These are phyloP conservation scores for Exidia glandulosa DNA, from an alignment of 768 basidiomycete species.

Conservation along the genomic window DNA sequence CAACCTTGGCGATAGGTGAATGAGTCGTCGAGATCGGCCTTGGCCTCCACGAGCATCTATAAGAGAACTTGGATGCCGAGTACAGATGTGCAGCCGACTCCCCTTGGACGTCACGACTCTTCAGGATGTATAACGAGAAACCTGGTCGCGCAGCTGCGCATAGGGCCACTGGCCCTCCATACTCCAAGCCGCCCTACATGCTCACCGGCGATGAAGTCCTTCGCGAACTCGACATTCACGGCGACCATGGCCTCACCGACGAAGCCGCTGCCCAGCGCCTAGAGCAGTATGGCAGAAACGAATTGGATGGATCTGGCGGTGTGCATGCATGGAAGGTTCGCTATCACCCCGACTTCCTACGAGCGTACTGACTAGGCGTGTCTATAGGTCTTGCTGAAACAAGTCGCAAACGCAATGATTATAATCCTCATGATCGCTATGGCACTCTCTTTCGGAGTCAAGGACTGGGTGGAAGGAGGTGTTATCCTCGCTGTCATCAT, in stretches of 20 bases:
- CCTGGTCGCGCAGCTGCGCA: background rate
- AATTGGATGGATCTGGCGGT: slow-evolving; percentile 19
- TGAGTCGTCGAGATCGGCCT: too few species aligned
- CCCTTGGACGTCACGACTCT: background rate
- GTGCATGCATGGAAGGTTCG: slow-evolving; percentile 7
- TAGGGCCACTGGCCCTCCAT: background rate
- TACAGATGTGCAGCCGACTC: too few species aligned
- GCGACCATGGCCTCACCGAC: slow-evolving; percentile 16
- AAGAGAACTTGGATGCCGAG: too few species aligned
- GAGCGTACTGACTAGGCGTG: background rate
- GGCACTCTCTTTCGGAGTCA: slow-evolving; percentile 43
- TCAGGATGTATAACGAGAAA: background rate
- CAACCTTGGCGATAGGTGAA: too few species aligned
- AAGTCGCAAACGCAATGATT: slow-evolving; percentile 30
- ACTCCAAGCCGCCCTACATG: slow-evolving; percentile 11
- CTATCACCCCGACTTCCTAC: background rate
- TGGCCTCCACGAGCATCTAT: too few species aligned
- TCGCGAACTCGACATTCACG: slow-evolving; percentile 14
- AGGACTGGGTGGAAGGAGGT: slow-evolving; percentile 42
- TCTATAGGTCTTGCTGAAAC: slow-evolving; percentile 9
- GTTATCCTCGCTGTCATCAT: slow-evolving; percentile 36
- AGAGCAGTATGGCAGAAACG: slow-evolving; percentile 19
- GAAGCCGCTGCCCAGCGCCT: slow-evolving; percentile 12
- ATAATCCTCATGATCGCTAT: slow-evolving; percentile 24
- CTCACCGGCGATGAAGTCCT: slow-evolving; percentile 16